Evolutionary conservation across 495 filamentous ascomycete species (phyloP).

Genomic region (Xylaria scruposa): DNA sequence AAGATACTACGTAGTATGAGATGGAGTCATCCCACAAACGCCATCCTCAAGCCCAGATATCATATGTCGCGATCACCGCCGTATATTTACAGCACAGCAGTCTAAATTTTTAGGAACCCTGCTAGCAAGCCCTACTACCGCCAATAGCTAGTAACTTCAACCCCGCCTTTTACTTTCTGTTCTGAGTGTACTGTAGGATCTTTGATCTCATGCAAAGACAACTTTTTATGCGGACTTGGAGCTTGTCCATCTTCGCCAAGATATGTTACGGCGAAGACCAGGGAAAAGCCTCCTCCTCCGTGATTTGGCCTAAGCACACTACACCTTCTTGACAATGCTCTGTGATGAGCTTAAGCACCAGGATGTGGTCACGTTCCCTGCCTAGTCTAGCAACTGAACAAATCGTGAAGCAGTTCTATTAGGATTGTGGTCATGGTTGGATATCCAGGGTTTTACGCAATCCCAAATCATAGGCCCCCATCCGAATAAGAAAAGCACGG

Average conservation of each 20-base stretch:
- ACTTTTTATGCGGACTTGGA: constrained; percentile 3
- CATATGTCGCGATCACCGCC: constrained; percentile 10
- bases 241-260: not conserved
- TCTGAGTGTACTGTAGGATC: not conserved
- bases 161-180: constrained; percentile 17
- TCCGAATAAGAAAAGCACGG: not conserved
- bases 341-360: constrained; percentile 13
- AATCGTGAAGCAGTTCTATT: not conserved
- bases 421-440: not conserved
- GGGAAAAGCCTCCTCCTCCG: not conserved
- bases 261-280: not conserved
- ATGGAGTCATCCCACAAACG: constrained; percentile 11
- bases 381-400: not conserved
- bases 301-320: not conserved
- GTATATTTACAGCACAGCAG: constrained; percentile 1
- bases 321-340: not conserved
- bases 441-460: not conserved
- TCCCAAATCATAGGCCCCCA: not conserved
- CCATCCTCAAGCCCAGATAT: not conserved
- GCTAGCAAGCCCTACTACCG: constrained; percentile 3
- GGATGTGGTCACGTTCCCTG: not conserved
- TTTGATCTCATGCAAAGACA: constrained; percentile 20
- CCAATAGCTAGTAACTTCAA: constrained; percentile 11
- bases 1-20: constrained; percentile 3
- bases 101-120: not conserved